Evolutionary conservation across 805 yeast species (phyloP), one percentile per base, ranked within the genome.

Genomic region (Candida orba): DNA sequence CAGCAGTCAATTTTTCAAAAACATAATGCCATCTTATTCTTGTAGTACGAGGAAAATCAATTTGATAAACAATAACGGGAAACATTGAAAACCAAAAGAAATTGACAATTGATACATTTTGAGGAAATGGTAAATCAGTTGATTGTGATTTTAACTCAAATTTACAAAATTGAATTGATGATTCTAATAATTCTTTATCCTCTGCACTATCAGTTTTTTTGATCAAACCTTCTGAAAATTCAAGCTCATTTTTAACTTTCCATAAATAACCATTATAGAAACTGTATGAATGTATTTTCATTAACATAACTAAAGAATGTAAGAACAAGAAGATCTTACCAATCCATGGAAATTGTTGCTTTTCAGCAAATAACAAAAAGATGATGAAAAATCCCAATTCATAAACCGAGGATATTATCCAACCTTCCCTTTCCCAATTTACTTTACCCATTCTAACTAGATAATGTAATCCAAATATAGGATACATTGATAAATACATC

Each of bases 241-340:
- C 53, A 36, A 82, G 64, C 56, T 85, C 91, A 14, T 67, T 62
- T 20, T 60, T 54, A 36, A 82, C 76, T 30, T 61, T 65, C 89
- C 95, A 86, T 46, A 93, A 66, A 59, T 91, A 88, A 0, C 98
- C 99, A 58, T 90, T 90, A 66, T 81, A 93, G 57, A 85, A 89
- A 2, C 87, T 87, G 60, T 81, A 93, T 2, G 98, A 89, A 62
- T 93, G 98, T 79, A 84, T 83, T 60, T 93, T 93, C 99, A 93
- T 93, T 53, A 95, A 60, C 51, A 89, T 68, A 2, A 93, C 98
- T 39, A 88, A 68, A 10, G 89, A 78, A 59, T 93, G 99, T 41
- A 93, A 67, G 47, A 87, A 75, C 49, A 93, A 65, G 56, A 87
- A 93, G 36, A 90, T 90, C 57, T 81, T 80, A 2, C 88, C 95